Evolutionary conservation across 345 rosid species (phyloP), one percentile per base, ranked within the genome.

Genomic region (Kandelia obovata): DNA sequence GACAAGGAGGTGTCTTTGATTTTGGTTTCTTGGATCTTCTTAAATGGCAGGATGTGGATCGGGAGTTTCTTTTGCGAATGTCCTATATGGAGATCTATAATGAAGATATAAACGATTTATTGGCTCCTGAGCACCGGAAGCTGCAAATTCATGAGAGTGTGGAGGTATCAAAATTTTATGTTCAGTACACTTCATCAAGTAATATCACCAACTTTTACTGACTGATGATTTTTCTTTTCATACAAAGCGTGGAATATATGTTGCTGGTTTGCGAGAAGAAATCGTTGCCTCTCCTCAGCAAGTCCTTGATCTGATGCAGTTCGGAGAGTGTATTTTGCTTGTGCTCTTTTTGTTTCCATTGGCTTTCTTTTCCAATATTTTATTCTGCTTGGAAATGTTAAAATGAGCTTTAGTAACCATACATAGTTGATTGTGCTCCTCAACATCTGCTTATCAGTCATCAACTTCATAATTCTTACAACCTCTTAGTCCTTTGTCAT

Each of bases 11-110:
- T 20, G 2, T 52, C 9, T 5, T 35, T 37, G 43, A 6, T n/a
- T 11, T 30, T 52, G 6, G 27, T 64, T 71, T 13, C 52, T 71
- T 25, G 43, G 16, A 39, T 26, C 56, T 65, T 74, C 19, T 63
- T 69, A 7, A 37, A 20, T 53, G 57, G 34, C 61, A 94, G 98
- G 92, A 83, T 46, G 75, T 61, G 57, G 88, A 82, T 60, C 84
- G 98, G 64, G 98, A 94, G 83, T 94, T 94, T 78, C 87, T 94
- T 55, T 62, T 94, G 75, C 88, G 98, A 49, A 91, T 94, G 97
- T 94, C 98, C 1, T 94, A 94, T 63, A 75, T 94, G 86, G 98
- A 94, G 84, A 94, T 94, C 17, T 94, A 91, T 71, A 94, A 94
- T 60, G 98, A 94, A 82, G 97, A 94, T 58, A 91, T 94, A 58